Evolutionary conservation across 2,329 filamentous ascomycete genomes (phyloP), one percentile per base, ranked within the genome.

Genomic region (Ophiocordyceps australis): DNA sequence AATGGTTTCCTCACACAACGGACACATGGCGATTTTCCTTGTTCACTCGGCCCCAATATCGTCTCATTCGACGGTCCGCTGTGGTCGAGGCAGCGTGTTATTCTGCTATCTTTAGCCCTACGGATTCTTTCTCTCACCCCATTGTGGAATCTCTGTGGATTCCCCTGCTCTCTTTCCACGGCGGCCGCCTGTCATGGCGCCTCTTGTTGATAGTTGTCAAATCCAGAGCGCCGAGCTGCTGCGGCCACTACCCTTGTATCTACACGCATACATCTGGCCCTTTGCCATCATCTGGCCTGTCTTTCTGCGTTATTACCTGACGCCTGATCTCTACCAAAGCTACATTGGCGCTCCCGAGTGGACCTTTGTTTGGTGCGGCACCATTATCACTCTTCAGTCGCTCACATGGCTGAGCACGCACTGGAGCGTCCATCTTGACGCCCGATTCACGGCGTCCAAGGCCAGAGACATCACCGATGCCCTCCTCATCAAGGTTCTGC

Each of bases 261-360:
- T 91, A 32, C 86, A 93, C 51, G 59, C 80, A 39, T 98, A 98
- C 49, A 55, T 93, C 40, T 93, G 82, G 81, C 89, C 89, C 0
- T 98, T 94, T 45, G 59, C 75, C 32, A 73, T 94, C 38, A 60
- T 85, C 42, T 98, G 91, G 85, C 89, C 91, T 27, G 57, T 78
- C 41, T 95, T 95, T 54, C 68, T 93, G 36, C 71, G 79, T 48
- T 73, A 85, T 52, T 95, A 93, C 50, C 70, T 92, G 28, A 77
- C 72, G 14, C 62, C 73, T 33, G 75, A 82, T 28, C 72, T 80
- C 37, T 98, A 98, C 52, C 77, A 92, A 37, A 76, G 74, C 46
- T 74, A 95, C 57, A 91, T 98, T 36, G 71, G 78, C 41, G 85
- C 77, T n/a, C 74, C 78, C 39, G 89, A 98, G 62, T 98, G 89